A percentile compares a stretch with the other conserved stretches of the same genome.
Evolutionary conservation across 2,329 filamentous ascomycete species (phyloP).

Genomic region (Coniochaeta prunicola): DNA sequence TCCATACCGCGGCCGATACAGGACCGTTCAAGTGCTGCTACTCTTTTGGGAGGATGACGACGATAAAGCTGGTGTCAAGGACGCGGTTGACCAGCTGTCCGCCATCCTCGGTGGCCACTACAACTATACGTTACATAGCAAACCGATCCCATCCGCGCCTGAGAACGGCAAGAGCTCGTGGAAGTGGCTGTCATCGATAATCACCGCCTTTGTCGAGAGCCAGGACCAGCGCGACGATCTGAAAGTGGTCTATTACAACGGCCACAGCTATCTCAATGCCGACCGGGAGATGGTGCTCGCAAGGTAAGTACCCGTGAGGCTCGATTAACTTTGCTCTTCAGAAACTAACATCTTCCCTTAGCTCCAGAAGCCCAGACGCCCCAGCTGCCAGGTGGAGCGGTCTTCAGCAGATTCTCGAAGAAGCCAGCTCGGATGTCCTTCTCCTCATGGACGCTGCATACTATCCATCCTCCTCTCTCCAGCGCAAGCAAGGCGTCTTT

Average conservation of each 20-base stretch:
- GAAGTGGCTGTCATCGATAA: slow-evolving; percentile 44
- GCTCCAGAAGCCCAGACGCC: slow-evolving; percentile 37
- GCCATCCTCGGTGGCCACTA: slow-evolving; percentile 45
- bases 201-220: slow-evolving; percentile 46
- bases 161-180: slow-evolving; percentile 41
- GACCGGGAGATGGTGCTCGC: slow-evolving; percentile 51
- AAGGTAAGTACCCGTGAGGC: slow-evolving; percentile 32
- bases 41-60: slow-evolving; percentile 50
- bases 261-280: slow-evolving; percentile 45
- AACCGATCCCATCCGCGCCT: slow-evolving; percentile 40
- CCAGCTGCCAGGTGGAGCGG: slow-evolving; percentile 44
- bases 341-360: slow-evolving; percentile 19
- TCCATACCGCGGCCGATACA: slow-evolving; percentile 45
- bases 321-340: neutral
- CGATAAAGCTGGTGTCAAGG: slow-evolving; percentile 27
- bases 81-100: slow-evolving; percentile 38
- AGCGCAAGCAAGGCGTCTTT: slow-evolving; percentile 44
- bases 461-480: slow-evolving; percentile 45
- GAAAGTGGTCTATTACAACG: slow-evolving; percentile 53
- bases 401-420: slow-evolving; percentile 49
- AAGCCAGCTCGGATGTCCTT: slow-evolving; percentile 46
- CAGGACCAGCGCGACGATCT: slow-evolving; percentile 47
- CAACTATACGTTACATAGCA: slow-evolving; percentile 39
- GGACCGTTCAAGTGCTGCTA: slow-evolving; percentile 43
- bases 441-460: slow-evolving; percentile 54